phyloP scores from a whole-genome alignment of 2,329 filamentous ascomycete species.

The Claviceps pazoutovae region DNA sequence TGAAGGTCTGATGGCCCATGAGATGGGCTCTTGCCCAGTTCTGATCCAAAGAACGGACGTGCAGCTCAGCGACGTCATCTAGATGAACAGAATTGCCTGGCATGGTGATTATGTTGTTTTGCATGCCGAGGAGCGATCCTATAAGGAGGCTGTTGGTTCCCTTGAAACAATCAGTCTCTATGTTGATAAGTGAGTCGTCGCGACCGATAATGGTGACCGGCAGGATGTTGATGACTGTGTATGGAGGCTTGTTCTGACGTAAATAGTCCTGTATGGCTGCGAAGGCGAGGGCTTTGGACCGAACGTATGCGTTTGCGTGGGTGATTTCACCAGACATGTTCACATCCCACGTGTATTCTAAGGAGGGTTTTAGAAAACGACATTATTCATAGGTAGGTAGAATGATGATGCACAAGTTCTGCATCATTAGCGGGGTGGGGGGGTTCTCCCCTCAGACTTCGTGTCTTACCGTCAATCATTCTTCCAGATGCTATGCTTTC shows the following conservation, averaged over 20 bases:
- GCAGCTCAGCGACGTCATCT: slow-evolving; percentile 24
- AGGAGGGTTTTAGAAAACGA: background rate
- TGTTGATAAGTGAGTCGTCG: slow-evolving; percentile 17
- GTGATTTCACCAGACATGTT: slow-evolving; percentile 15
- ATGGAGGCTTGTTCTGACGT: slow-evolving; percentile 17
- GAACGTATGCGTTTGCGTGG: slow-evolving; percentile 20
- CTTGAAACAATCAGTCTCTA: slow-evolving; percentile 13
- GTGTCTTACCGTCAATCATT: background rate
- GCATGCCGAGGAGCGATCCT: slow-evolving; percentile 19
- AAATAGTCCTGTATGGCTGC: slow-evolving; percentile 20
- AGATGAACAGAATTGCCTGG: slow-evolving; percentile 21
- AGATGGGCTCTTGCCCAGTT: slow-evolving; percentile 7
- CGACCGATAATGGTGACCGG: slow-evolving; percentile 23
- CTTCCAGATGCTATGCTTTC: background rate
- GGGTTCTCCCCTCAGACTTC: rapidly evolving
- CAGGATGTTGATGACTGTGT: slow-evolving; percentile 22
- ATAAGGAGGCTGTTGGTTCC: slow-evolving; percentile 22
- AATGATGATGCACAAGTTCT: no score
- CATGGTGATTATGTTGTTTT: slow-evolving; percentile 8
- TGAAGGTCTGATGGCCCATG: slow-evolving; percentile 12
- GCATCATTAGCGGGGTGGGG: background rate
- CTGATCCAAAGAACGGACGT: slow-evolving; percentile 22
- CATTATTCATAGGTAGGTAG: no score
- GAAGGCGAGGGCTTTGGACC: slow-evolving; percentile 22
- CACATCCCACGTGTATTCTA: background rate